Percentiles rank a stretch among this genome's conserved stretches.
Evolutionary conservation across 805 yeast species (phyloP).

Genomic region (Cyberlindnera euphorbiiphila): DNA sequence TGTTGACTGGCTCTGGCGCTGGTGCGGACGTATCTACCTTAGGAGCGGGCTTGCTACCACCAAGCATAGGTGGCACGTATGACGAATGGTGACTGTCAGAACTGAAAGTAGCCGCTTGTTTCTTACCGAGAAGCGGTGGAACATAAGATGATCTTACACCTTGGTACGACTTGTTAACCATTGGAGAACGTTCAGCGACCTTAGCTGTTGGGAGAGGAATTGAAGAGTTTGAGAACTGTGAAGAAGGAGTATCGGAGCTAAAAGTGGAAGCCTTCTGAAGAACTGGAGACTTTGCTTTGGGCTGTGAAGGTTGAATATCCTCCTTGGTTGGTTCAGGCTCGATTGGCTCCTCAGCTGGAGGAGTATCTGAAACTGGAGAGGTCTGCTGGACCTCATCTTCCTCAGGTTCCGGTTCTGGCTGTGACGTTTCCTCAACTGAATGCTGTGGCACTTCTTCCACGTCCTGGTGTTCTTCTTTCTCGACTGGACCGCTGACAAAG

Average conservation of each 20-base stretch:
- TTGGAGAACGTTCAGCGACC: conserved; percentile 11
- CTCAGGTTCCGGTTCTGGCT: conserved; percentile 2
- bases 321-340: not conserved
- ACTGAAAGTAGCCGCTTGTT: conserved; percentile 4
- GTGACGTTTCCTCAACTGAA: not conserved
- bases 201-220: conserved; percentile 18
- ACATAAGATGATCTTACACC: conserved; percentile 28
- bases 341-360: not conserved
- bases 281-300: conserved; percentile 4
- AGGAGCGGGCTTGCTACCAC: conserved; percentile 13
- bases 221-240: conserved; percentile 5
- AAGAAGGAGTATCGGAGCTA: conserved; percentile 10
- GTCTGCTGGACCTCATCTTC: too few species aligned
- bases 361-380: too few species aligned
- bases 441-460: too few species aligned
- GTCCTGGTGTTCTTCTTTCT: conserved; percentile 4
- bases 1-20: conserved; percentile 31
- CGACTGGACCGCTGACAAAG: conserved; percentile 50
- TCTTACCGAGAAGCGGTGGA: conserved; percentile 26
- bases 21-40: conserved; percentile 9
- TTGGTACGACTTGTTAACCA: conserved; percentile 19
- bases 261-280: conserved; percentile 12
- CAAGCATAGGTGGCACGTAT: conserved; percentile 27
- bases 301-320: too few species aligned
- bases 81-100: conserved; percentile 24